Conservation (phyloP, 768 basidiomycete genomes). For the Russula brevipes region DNA sequence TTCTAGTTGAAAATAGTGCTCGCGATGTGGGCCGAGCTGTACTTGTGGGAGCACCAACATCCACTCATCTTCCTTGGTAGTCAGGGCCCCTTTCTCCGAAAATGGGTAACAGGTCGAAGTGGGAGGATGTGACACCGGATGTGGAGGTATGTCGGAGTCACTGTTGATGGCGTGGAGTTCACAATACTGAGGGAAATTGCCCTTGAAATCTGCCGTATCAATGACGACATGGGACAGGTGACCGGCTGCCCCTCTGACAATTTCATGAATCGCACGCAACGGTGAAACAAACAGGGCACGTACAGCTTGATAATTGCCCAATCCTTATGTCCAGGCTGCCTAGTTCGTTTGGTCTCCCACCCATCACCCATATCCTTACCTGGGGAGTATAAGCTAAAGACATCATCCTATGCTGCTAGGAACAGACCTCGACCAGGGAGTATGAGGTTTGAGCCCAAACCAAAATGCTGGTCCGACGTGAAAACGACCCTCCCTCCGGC, state of each 20-base stretch:
- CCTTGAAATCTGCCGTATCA: slow-evolving; percentile 94
- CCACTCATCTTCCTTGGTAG: slow-evolving; percentile 53
- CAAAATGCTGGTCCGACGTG: slow-evolving; percentile 94
- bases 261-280: background rate
- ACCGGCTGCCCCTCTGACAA: slow-evolving; percentile 63
- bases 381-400: slow-evolving; percentile 23
- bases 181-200: slow-evolving; percentile 89
- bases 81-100: slow-evolving; percentile 29
- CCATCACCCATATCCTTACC: slow-evolving; percentile 95
- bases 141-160: slow-evolving; percentile 33
- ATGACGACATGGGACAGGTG: slow-evolving; percentile 75
- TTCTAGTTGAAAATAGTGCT: slow-evolving; percentile 84
- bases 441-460: slow-evolving; percentile 84
- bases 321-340: slow-evolving; percentile 75
- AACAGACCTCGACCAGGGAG: slow-evolving; percentile 74
- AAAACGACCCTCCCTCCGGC: slow-evolving; percentile 80
- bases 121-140: slow-evolving; percentile 18
- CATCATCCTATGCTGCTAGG: slow-evolving; percentile 4
- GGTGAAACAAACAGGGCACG: slow-evolving; percentile 31
- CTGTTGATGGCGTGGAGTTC: slow-evolving; percentile 60
- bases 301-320: slow-evolving; percentile 90
- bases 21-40: slow-evolving; percentile 82
- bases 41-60: slow-evolving; percentile 64
- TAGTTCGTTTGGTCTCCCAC: slow-evolving; percentile 95
- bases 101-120: slow-evolving; percentile 21